A percentile compares a stretch with the other conserved stretches of the same genome.
phyloP scores from a whole-genome alignment of 2,329 filamentous ascomycete species.

The Fusarium caatingaense region DNA sequence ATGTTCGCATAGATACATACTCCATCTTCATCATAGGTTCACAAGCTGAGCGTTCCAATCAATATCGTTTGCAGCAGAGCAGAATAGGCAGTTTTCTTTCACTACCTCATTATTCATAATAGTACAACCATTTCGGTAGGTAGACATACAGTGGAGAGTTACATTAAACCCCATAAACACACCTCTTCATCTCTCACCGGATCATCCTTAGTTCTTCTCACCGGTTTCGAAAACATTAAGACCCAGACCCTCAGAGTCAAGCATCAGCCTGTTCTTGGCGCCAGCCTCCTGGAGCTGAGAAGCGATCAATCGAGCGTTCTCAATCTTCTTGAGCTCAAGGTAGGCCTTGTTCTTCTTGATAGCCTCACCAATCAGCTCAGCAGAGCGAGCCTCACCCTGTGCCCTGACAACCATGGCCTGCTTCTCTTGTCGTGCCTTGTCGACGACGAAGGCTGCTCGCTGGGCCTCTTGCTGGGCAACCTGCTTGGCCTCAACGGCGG shows the following conservation, averaged over 20 bases:
- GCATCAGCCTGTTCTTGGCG: constrained; percentile 91
- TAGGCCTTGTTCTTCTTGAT: constrained; percentile 99
- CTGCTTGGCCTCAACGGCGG: constrained; percentile 79
- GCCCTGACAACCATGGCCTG: constrained; percentile 98
- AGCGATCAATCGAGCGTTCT: constrained; percentile 94
- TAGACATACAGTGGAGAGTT: constrained; percentile 63
- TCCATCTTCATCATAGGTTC: background rate
- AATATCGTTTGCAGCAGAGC: constrained; percentile 19
- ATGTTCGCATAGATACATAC: background rate
- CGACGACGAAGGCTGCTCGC: constrained; percentile 94
- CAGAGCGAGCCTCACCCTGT: constrained; percentile 98
- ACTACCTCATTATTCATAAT: constrained; percentile 46
- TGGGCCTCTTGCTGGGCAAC: constrained; percentile 93
- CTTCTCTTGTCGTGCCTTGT: constrained; percentile 99
- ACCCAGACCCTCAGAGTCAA: constrained; percentile 90
- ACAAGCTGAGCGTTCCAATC: background rate
- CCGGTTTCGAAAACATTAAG: constrained; percentile 79
- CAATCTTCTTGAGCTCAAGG: constrained; percentile 96
- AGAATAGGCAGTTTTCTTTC: constrained; percentile 41
- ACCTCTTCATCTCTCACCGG: constrained; percentile 12
- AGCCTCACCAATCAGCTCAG: constrained; percentile 96
- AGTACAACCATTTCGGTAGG: constrained; percentile 47
- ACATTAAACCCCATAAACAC: constrained; percentile 30
- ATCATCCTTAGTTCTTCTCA: constrained; percentile 53
- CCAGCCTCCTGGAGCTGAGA: constrained; percentile 84